Percentiles rank a stretch among this genome's conserved stretches.
phyloP scores from a whole-genome alignment of 2,329 filamentous ascomycete genomes.

The Neofusicoccum umdonicola region DNA sequence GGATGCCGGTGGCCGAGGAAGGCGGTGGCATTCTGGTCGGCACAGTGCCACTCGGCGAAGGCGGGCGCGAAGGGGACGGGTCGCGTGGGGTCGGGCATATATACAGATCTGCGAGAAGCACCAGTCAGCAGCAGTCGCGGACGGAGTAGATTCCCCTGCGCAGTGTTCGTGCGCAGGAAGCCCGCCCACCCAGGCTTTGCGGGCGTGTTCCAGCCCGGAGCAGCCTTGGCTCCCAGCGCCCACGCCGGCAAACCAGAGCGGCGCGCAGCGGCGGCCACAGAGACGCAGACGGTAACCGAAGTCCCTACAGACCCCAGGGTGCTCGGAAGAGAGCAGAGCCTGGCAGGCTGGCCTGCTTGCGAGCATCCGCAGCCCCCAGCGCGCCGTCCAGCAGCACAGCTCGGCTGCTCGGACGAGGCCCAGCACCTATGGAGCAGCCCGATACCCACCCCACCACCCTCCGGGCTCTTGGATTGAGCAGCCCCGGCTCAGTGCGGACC shows the following conservation, averaged over 20 bases:
- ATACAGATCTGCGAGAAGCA: not conserved
- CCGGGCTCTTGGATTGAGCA: conserved; percentile 5
- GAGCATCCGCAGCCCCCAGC: not conserved
- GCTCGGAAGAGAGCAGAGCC: not conserved
- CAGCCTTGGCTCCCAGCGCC: not conserved
- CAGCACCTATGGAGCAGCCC: conserved; percentile 8
- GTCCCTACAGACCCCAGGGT: conserved; percentile 10
- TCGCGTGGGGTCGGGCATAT: not conserved
- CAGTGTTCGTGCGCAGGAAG: not conserved
- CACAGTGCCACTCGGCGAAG: not conserved
- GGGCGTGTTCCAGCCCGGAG: not conserved
- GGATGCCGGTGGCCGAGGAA: not conserved
- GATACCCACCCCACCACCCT: conserved; percentile 6
- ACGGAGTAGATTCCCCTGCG: not conserved
- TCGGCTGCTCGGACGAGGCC: not conserved
- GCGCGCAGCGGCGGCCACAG: not conserved
- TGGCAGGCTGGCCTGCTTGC: conserved; percentile 13
- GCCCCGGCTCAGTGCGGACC: conserved; percentile 3
- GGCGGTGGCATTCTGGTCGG: not conserved
- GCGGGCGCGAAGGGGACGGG: not conserved
- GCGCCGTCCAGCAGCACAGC: not conserved
- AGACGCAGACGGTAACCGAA: conserved; percentile 3
- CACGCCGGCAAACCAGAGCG: conserved; percentile 1
- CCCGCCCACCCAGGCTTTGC: conserved; percentile 12
- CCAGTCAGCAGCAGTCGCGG: not conserved